Conservation (phyloP, 345 rosid species). For the Sonneratia caseolaris region DNA sequence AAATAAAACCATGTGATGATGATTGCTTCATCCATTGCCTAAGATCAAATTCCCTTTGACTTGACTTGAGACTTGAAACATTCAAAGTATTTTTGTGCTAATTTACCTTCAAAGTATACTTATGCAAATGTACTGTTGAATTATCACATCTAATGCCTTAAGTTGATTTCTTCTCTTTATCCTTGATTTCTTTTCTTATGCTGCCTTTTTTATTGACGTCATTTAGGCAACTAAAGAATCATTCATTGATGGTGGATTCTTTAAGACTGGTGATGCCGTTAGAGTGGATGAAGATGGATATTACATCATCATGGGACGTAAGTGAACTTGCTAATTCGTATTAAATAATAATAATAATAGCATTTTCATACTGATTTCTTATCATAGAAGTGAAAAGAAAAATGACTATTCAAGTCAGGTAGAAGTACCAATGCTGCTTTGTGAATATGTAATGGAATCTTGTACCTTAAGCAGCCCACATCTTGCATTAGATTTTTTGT, state of each 20-base stretch:
- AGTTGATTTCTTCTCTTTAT: background rate
- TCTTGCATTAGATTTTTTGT: background rate
- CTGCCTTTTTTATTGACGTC: background rate
- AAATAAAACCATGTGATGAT: background rate
- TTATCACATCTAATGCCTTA: background rate
- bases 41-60: background rate
- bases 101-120: background rate
- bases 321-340: slow-evolving; percentile 18
- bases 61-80: background rate
- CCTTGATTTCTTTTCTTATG: background rate
- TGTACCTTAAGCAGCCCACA: background rate
- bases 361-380: background rate
- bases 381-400: background rate
- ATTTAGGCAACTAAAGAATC: slow-evolving; percentile 60
- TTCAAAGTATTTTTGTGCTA: background rate
- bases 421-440: background rate
- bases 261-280: slow-evolving; percentile 94
- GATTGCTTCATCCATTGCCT: background rate
- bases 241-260: slow-evolving; percentile 80
- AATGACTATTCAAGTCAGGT: background rate
- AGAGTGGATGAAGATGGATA: slow-evolving; percentile 83
- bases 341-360: background rate
- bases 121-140: background rate
- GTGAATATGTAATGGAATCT: background rate
- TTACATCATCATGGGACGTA: slow-evolving; percentile 86